Evolutionary conservation across 495 filamentous ascomycete species (phyloP), one percentile per base, ranked within the genome.

Genomic region (Trichoderma reesei): DNA sequence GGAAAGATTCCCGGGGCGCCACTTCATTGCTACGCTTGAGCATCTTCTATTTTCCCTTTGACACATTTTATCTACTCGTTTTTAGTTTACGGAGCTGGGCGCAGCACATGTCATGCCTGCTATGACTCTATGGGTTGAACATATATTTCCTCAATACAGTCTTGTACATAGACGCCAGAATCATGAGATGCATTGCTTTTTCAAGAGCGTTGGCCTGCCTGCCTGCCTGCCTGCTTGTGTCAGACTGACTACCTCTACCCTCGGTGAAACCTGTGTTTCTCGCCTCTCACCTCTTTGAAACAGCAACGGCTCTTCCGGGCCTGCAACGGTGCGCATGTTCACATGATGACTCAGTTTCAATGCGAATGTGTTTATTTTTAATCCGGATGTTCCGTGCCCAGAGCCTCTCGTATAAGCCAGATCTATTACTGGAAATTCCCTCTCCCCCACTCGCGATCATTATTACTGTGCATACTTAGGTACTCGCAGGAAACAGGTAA

Each of bases 101-200:
- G 51, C 51, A 56, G 51, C 51, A 56, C 16, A 34, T 34, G 51
- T 14, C 26, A 56, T 56, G 51, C 4, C 51, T 56, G 51, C 51
- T 56, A 56, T 56, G 51, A 56, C 51, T 3, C 2, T 34, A 26
- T 33, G 51, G 26, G 51, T 33, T 33, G 31, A 56, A 56, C 51
- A 31, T 31, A 56, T 56, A 26, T 56, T 54, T 48, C n/a, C 44
- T 48, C 44, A 34, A 56, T 36, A 56, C 51, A n/a, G 51, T 34
- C 51, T 56, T 56, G 51, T 56, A 56, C 51, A 56, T 56, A 56
- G 51, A 56, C 16, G 31, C 51, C 44, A 48, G 18, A 56, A 56
- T 26, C 3, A 56, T 33, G 26, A 56, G 42, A 34, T 11, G 8
- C 2, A 33, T 36, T 36, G 34, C 51, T 26, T 26, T 26, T 26